Percentiles rank a stretch among this genome's conserved stretches.
Evolutionary conservation across 805 yeast species (phyloP).

Genomic region (Priceomyces medius): DNA sequence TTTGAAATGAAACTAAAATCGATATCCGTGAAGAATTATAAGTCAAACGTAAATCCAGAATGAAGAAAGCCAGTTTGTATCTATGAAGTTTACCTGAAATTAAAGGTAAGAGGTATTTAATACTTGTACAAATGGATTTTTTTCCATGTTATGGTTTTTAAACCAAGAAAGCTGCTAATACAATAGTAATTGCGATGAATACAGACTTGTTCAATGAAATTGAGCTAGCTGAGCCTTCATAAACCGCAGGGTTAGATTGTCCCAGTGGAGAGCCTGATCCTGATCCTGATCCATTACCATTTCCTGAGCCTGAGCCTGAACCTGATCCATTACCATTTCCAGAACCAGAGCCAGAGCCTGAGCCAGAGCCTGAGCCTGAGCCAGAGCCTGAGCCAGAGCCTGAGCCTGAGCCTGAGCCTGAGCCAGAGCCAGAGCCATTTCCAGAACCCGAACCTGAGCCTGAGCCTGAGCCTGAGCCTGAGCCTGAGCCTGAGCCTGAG

Average conservation of each 20-base stretch:
- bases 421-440: not conserved
- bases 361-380: slow-evolving; percentile 1
- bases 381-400: slow-evolving; percentile 1
- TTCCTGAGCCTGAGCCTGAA: not conserved
- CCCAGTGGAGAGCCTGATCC: not conserved
- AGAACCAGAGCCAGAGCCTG: slow-evolving; percentile 5
- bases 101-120: not conserved
- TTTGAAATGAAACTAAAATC: too few species aligned
- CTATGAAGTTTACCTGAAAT: not conserved
- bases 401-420: slow-evolving; percentile 3
- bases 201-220: not conserved
- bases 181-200: not conserved
- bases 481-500: slow-evolving; percentile 2
- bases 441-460: slow-evolving; percentile 2
- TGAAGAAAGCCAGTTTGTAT: not conserved
- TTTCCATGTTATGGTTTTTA: not conserved
- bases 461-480: not conserved
- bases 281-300: not conserved
- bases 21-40: too few species aligned
- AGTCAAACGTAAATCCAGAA: not conserved
- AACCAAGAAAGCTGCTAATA: not conserved
- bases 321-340: not conserved
- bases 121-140: not conserved
- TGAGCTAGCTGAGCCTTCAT: slow-evolving; percentile 2
- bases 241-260: not conserved